phyloP scores from a whole-genome alignment of 2,329 filamentous ascomycete species.

The Botrytis aclada region DNA sequence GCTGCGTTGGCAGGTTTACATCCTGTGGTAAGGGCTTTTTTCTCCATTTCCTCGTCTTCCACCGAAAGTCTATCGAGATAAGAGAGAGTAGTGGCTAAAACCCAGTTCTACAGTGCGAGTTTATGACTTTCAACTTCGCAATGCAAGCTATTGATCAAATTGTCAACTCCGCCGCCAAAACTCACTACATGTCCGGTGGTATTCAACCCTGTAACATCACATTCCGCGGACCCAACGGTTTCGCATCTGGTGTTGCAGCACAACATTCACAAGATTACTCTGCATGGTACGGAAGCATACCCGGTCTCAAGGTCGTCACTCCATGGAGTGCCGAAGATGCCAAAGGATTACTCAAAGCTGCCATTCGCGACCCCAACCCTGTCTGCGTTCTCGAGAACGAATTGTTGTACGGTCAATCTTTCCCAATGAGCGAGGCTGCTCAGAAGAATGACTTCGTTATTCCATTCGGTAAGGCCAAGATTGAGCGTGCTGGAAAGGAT shows the following conservation, averaged over 20 bases:
- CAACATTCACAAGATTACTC: constrained; percentile 99
- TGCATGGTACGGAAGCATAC: constrained; percentile 98
- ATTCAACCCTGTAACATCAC: constrained; percentile 99
- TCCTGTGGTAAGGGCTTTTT: constrained; percentile 69
- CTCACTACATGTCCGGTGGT: constrained; percentile 99
- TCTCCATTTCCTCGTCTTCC: constrained; percentile 14
- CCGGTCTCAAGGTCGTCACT: constrained; percentile 92
- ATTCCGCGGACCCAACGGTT: constrained; percentile 98
- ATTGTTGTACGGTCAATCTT: constrained; percentile 85
- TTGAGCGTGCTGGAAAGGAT: constrained; percentile 94
- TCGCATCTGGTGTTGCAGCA: constrained; percentile 89
- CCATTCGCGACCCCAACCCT: constrained; percentile 97
- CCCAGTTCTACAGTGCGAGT: constrained; percentile 69
- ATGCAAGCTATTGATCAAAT: constrained; percentile 99
- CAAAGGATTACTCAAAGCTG: constrained; percentile 96
- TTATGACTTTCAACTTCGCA: constrained; percentile 99
- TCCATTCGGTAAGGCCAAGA: constrained; percentile 98
- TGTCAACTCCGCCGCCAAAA: constrained; percentile 98
- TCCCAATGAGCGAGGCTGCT: constrained; percentile 96
- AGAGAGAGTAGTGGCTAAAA: constrained; percentile 7
- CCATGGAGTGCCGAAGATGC: constrained; percentile 98
- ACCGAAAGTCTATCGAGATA: neutral
- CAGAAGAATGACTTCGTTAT: constrained; percentile 96
- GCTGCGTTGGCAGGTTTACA: constrained; percentile 91
- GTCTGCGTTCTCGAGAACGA: constrained; percentile 89